Evolutionary conservation across 2,329 filamentous ascomycete genomes (phyloP).

Genomic region (Claviceps digitariae): DNA sequence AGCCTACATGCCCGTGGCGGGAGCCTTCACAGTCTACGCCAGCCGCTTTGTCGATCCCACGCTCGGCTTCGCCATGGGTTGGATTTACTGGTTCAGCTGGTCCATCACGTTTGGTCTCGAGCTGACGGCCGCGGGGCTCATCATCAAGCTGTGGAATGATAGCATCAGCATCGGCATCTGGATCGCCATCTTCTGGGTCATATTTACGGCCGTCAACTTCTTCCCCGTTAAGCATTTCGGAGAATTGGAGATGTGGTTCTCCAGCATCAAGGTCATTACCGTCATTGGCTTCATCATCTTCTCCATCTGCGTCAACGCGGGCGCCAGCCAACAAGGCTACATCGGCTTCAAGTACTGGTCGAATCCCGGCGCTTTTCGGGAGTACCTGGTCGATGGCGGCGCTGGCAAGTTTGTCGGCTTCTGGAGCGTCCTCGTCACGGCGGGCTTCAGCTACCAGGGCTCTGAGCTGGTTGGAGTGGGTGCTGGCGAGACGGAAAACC

Average conservation of each 20-base stretch:
- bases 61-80: slow-evolving; percentile 65
- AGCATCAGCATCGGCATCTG: slow-evolving; percentile 54
- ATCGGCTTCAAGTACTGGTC: slow-evolving; percentile 63
- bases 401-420: slow-evolving; percentile 54
- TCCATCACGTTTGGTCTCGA: slow-evolving; percentile 60
- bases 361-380: slow-evolving; percentile 52
- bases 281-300: slow-evolving; percentile 67
- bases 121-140: slow-evolving; percentile 56
- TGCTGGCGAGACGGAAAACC: slow-evolving; percentile 64
- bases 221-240: slow-evolving; percentile 61
- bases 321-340: slow-evolving; percentile 54
- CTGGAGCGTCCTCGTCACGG: slow-evolving; percentile 55
- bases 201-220: slow-evolving; percentile 57
- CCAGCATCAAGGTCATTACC: slow-evolving; percentile 63
- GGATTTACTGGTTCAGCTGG: slow-evolving; percentile 77
- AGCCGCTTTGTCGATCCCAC: slow-evolving; percentile 60
- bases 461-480: slow-evolving; percentile 65
- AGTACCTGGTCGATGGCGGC: slow-evolving; percentile 39
- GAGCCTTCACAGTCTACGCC: slow-evolving; percentile 65
- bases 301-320: slow-evolving; percentile 60
- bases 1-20: slow-evolving; percentile 62
- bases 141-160: slow-evolving; percentile 62
- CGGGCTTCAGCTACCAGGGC: slow-evolving; percentile 59
- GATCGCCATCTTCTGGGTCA: slow-evolving; percentile 58
- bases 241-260: slow-evolving; percentile 68